A percentile compares a stretch with the other conserved stretches of the same genome.
Evolutionary conservation across 73 alveolate species (phyloP).

Genomic region (Uronychia binucleata): DNA sequence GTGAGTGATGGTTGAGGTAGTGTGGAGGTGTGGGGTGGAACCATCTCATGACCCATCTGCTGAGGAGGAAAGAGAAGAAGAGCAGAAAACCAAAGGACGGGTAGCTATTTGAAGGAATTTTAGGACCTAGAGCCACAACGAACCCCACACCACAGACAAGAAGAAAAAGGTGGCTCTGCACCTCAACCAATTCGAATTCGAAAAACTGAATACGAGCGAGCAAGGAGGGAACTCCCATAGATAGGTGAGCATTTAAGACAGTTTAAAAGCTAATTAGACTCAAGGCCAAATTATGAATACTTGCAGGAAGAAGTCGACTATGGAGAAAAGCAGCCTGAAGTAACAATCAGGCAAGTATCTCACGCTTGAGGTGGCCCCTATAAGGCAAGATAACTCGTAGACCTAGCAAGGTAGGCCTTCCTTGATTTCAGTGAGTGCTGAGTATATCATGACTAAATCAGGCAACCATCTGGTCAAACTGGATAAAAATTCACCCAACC

Average conservation of each 20-base stretch:
- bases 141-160: background rate
- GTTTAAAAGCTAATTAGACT: no score
- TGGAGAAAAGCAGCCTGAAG: background rate
- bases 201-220: background rate
- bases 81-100: background rate
- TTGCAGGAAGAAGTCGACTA: background rate
- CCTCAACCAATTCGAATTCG: background rate
- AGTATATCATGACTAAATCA: background rate
- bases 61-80: no score
- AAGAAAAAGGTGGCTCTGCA: background rate
- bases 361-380: background rate
- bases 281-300: no score
- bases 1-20: no score
- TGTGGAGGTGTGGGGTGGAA: no score
- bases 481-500: background rate
- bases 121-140: background rate
- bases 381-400: background rate
- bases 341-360: background rate
- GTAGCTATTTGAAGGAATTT: background rate
- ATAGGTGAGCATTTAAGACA: no score
- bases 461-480: background rate
- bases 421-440: background rate
- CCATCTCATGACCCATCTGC: no score
- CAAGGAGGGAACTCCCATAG: background rate
- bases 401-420: background rate